Evolutionary conservation across 345 rosid genomes (phyloP).

Genomic region (Salix purpurea): DNA sequence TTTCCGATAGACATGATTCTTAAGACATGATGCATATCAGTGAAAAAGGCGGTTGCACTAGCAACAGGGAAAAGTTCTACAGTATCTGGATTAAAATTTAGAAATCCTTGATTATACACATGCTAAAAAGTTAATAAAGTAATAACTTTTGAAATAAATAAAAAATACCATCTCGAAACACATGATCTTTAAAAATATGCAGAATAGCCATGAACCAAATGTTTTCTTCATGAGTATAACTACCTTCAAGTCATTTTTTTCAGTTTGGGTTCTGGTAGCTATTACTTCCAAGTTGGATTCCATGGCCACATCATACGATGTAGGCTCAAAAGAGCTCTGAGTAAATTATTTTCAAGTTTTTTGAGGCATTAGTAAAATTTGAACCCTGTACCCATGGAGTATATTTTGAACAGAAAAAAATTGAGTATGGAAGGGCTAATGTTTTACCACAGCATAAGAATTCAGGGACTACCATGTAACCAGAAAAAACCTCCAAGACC

Average conservation of each 20-base stretch:
- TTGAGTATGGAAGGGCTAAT: too few species aligned
- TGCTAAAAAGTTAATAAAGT: not conserved
- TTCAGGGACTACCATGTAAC: too few species aligned
- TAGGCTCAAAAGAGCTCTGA: not conserved
- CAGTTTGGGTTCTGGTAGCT: not conserved
- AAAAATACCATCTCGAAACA: not conserved
- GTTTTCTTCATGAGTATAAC: not conserved
- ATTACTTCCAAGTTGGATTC: not conserved
- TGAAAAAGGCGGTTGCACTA: conserved; percentile 42
- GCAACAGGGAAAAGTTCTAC: conserved; percentile 49
- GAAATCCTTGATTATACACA: conserved; percentile 1
- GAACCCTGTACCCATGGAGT: too few species aligned
- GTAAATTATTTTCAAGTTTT: too few species aligned
- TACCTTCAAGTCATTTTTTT: not conserved
- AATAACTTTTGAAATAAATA: not conserved
- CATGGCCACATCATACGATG: not conserved
- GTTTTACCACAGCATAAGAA: too few species aligned
- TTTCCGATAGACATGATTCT: conserved; percentile 43
- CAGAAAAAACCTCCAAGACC: too few species aligned
- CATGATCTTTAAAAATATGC: not conserved
- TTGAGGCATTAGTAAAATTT: too few species aligned
- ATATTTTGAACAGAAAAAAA: too few species aligned
- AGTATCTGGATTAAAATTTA: conserved; percentile 22
- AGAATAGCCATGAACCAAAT: not conserved
- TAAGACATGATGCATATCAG: conserved; percentile 49